A percentile compares a stretch with the other conserved stretches of the same genome.
phyloP scores from a whole-genome alignment of 2,329 filamentous ascomycete species.

The Verticillium zaregamsianum region DNA sequence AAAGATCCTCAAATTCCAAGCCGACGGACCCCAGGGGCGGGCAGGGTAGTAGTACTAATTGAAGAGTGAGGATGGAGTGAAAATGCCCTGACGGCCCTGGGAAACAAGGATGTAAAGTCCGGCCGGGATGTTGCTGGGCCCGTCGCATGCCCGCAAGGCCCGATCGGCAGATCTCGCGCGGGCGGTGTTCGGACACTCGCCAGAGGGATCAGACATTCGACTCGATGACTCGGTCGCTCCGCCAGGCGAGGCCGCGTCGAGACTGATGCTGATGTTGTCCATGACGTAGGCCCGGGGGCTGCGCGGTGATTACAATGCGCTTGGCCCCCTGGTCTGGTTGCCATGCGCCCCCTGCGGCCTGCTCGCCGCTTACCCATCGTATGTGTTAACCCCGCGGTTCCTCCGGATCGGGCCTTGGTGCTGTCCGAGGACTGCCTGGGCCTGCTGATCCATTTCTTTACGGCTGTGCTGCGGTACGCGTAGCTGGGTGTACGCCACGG shows the following conservation, averaged over 20 bases:
- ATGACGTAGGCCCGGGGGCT: background rate
- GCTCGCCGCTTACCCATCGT: background rate
- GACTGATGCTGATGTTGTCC: background rate
- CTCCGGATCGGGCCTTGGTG: background rate
- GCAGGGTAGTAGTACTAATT: background rate
- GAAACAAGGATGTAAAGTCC: background rate
- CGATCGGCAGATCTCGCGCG: background rate
- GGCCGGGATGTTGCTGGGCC: background rate
- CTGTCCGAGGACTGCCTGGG: background rate
- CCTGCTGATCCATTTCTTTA: background rate
- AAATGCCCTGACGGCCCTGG: too few species aligned
- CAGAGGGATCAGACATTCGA: background rate
- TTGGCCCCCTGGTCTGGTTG: background rate
- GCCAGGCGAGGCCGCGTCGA: background rate
- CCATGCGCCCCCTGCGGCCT: too few species aligned
- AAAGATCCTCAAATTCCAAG: background rate
- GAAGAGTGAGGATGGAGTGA: background rate
- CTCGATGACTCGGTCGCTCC: background rate
- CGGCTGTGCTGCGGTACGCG: background rate
- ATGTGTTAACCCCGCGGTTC: background rate
- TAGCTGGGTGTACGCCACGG: background rate
- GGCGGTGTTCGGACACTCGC: background rate
- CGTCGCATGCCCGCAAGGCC: background rate
- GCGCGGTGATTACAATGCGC: background rate
- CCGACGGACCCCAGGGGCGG: background rate